These are phyloP conservation scores for Pythium utonaiense DNA, from an alignment of 352 stramenopile species.

Conservation along the genomic window DNA sequence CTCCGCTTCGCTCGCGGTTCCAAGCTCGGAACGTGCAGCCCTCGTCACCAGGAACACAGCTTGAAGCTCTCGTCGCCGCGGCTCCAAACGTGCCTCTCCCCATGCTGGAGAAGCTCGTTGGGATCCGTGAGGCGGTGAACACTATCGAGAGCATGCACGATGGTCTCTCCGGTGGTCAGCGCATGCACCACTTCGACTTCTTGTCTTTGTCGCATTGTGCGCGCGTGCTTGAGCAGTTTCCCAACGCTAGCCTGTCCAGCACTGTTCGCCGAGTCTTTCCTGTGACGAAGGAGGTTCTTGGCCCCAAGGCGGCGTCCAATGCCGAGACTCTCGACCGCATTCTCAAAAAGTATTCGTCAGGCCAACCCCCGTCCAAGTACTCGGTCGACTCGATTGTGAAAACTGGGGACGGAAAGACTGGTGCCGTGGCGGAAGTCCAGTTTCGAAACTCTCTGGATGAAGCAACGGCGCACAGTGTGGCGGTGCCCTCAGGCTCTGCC, in stretches of 20 bases:
- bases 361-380: slow-evolving; percentile 29
- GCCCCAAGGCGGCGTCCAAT: slow-evolving; percentile 36
- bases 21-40: slow-evolving; percentile 68
- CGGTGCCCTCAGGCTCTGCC: slow-evolving; percentile 44
- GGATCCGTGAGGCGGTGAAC: slow-evolving; percentile 67
- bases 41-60: slow-evolving; percentile 55
- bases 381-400: slow-evolving; percentile 36
- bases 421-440: slow-evolving; percentile 8
- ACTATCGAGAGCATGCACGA: slow-evolving; percentile 62
- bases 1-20: slow-evolving; percentile 85
- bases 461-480: slow-evolving; percentile 4
- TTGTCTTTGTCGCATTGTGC: slow-evolving; percentile 59
- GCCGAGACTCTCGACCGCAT: slow-evolving; percentile 52
- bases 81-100: slow-evolving; percentile 47
- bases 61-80: slow-evolving; percentile 47
- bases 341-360: slow-evolving; percentile 41
- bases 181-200: slow-evolving; percentile 74
- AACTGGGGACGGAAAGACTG: slow-evolving; percentile 11
- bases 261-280: slow-evolving; percentile 55
- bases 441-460: slow-evolving; percentile 11
- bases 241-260: slow-evolving; percentile 31
- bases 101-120: slow-evolving; percentile 63
- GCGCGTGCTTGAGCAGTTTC: slow-evolving; percentile 49
- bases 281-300: slow-evolving; percentile 43
- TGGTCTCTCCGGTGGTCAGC: slow-evolving; percentile 26